Conservation (phyloP, 257 asterid species). For the Vinca minor region DNA sequence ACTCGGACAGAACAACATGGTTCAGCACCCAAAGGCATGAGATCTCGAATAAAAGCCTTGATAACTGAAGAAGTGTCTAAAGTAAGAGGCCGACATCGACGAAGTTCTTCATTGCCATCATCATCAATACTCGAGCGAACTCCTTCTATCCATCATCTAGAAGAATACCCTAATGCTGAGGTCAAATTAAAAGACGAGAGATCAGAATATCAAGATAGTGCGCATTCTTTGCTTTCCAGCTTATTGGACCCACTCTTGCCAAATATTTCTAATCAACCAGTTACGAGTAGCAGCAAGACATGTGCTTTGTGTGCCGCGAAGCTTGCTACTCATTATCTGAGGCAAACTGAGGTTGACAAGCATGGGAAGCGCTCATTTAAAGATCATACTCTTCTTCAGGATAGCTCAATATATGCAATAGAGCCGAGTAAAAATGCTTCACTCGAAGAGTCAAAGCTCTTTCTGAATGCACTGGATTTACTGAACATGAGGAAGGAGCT, state of each 20-base stretch:
- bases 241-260: constrained; percentile 19
- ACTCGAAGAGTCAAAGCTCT: constrained; percentile 56
- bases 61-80: constrained; percentile 44
- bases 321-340: constrained; percentile 31
- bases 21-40: constrained; percentile 46
- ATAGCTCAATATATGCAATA: constrained; percentile 35
- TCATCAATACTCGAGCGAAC: constrained; percentile 12
- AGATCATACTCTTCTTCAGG: constrained; percentile 46
- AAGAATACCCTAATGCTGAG: constrained; percentile 3
- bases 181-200: background rate
- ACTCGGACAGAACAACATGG: constrained; percentile 24
- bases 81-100: constrained; percentile 43
- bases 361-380: constrained; percentile 26
- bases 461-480: constrained; percentile 63
- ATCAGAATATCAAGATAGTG: constrained; percentile 10
- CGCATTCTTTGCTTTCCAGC: constrained; percentile 17
- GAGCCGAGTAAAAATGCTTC: constrained; percentile 41
- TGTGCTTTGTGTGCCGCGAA: constrained; percentile 27
- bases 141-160: constrained; percentile 19
- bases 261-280: constrained; percentile 10
- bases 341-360: constrained; percentile 34
- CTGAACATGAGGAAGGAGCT: constrained; percentile 68
- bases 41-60: constrained; percentile 53
- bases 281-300: background rate
- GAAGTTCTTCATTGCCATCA: constrained; percentile 45